phyloP scores from a whole-genome alignment of 495 filamentous ascomycete genomes.

The Collariella sp. region DNA sequence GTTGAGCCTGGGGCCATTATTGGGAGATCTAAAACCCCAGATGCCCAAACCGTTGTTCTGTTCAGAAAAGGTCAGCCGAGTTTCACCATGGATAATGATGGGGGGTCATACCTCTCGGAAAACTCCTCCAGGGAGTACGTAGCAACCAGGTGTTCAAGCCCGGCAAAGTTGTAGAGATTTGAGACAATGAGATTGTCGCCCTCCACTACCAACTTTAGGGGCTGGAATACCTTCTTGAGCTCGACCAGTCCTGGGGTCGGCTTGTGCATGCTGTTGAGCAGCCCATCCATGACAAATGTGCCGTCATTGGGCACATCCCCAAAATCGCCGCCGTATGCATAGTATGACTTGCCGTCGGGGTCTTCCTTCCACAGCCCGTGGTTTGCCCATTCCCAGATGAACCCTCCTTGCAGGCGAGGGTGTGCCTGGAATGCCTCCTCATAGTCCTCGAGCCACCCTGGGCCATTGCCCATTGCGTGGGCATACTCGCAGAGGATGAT shows the following conservation, averaged over 20 bases:
- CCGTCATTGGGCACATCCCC: slow-evolving; percentile 56
- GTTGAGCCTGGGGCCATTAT: slow-evolving; percentile 7
- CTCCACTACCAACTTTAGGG: slow-evolving; percentile 33
- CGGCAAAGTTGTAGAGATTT: slow-evolving; percentile 48
- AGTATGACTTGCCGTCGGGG: slow-evolving; percentile 44
- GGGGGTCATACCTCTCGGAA: slow-evolving; percentile 11
- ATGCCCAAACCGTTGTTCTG: slow-evolving; percentile 8
- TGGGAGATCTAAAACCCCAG: slow-evolving; percentile 17
- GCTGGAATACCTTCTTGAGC: slow-evolving; percentile 53
- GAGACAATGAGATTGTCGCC: slow-evolving; percentile 26
- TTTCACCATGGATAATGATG: background rate
- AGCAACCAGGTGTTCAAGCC: slow-evolving; percentile 36
- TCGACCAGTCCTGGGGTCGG: slow-evolving; percentile 53
- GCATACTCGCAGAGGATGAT: slow-evolving; percentile 60
- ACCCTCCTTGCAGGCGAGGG: slow-evolving; percentile 56
- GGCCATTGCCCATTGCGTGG: slow-evolving; percentile 68
- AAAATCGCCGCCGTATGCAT: slow-evolving; percentile 62
- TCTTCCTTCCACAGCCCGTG: slow-evolving; percentile 51
- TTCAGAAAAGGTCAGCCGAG: background rate
- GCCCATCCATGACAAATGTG: slow-evolving; percentile 60
- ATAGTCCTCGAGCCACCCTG: slow-evolving; percentile 58
- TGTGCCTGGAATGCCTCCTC: slow-evolving; percentile 49
- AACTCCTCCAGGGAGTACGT: slow-evolving; percentile 15
- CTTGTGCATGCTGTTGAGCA: slow-evolving; percentile 48
- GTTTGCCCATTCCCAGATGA: slow-evolving; percentile 69